phyloP scores from a whole-genome alignment of 2,329 filamentous ascomycete species.

The Thielaviopsis populi region DNA sequence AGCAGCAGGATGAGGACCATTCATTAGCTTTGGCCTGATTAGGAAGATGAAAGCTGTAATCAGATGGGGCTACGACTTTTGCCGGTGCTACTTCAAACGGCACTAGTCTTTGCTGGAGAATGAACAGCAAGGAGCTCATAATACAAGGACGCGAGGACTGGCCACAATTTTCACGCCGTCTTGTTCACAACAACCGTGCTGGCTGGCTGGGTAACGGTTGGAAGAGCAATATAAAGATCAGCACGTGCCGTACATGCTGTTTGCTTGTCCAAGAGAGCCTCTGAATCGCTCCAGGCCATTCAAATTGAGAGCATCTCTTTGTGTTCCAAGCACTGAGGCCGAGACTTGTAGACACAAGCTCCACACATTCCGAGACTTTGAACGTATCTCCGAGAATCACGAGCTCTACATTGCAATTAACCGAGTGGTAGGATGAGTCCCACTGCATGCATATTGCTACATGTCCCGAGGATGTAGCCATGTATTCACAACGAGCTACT shows the following conservation, averaged over 20 bases:
- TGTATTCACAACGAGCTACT: not conserved
- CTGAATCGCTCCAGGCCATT: no score
- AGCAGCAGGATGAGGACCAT: not conserved
- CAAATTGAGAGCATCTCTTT: not conserved
- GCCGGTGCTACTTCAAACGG: not conserved
- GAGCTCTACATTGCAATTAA: not conserved
- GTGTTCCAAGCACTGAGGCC: not conserved
- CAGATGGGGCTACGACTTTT: constrained; percentile 3
- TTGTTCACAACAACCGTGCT: no score
- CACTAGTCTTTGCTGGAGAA: not conserved
- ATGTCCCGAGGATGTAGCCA: not conserved
- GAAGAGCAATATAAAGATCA: no score
- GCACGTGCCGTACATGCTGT: no score
- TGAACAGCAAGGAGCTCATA: not conserved
- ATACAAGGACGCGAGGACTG: not conserved
- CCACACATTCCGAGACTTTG: not conserved
- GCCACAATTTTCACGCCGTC: no score
- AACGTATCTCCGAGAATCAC: not conserved
- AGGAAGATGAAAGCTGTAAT: constrained; percentile 7
- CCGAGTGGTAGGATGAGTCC: not conserved
- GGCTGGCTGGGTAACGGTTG: no score
- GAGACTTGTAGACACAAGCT: not conserved
- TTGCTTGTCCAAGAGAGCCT: no score
- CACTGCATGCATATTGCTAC: not conserved
- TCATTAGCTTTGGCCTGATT: not conserved